Conservation (phyloP, 2,329 filamentous ascomycete genomes). For the Aspergillus fructus region DNA sequence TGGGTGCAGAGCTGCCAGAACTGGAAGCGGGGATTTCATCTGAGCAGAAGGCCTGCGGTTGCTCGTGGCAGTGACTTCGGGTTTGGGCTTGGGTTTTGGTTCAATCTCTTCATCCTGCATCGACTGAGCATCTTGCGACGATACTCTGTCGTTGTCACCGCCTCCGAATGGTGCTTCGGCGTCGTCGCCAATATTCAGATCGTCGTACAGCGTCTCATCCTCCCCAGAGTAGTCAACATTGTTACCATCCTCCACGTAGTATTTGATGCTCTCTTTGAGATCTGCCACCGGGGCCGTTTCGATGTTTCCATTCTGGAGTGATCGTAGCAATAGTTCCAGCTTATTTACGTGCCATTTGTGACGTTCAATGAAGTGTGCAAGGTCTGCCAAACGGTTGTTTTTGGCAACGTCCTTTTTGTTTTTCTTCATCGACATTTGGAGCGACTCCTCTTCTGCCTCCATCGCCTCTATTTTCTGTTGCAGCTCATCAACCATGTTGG, state of each 20-base stretch:
- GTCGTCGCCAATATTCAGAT: conserved; percentile 87
- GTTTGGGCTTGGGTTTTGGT: conserved; percentile 53
- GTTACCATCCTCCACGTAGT: conserved; percentile 89
- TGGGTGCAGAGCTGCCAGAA: conserved; percentile 83
- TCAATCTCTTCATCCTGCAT: conserved; percentile 80
- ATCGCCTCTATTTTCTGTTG: conserved; percentile 90
- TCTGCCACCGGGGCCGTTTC: conserved; percentile 85
- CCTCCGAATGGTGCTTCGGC: conserved; percentile 75
- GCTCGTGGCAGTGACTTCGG: conserved; percentile 57
- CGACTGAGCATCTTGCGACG: conserved; percentile 94
- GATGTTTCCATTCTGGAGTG: conserved; percentile 87
- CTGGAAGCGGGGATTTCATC: conserved; percentile 90
- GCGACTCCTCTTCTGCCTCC: conserved; percentile 82
- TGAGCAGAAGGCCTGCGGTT: conserved; percentile 78
- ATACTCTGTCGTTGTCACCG: conserved; percentile 78
- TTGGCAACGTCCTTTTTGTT: conserved; percentile 84
- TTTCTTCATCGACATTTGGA: conserved; percentile 91
- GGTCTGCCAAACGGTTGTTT: conserved; percentile 81
- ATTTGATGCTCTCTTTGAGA: conserved; percentile 87
- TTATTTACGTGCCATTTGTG: conserved; percentile 97
- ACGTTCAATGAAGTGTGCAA: conserved; percentile 79
- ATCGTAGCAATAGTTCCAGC: conserved; percentile 84
- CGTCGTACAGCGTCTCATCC: conserved; percentile 93
- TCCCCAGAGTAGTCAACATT: conserved; percentile 83
- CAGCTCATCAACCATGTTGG: conserved; percentile 83